Evolutionary conservation across 148 eudicot genomes (phyloP).

Genomic region (Spergularia bocconei): DNA sequence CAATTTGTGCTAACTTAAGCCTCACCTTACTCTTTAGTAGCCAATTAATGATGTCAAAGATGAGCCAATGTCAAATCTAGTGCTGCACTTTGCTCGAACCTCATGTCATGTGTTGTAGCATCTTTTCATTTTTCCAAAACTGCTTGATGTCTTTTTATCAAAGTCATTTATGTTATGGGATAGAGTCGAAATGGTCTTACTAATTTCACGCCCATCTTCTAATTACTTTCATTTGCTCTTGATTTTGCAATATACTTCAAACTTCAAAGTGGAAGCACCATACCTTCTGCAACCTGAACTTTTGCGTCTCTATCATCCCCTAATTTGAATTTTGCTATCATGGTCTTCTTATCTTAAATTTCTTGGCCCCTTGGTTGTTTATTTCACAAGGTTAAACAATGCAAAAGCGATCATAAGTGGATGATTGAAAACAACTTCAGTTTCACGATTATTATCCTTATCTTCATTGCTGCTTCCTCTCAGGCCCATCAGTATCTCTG

Average conservation of each 20-base stretch:
- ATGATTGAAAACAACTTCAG: conserved; percentile 24
- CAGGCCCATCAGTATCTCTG: conserved; percentile 12
- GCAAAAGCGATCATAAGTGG: conserved; percentile 16
- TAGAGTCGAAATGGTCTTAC: conserved; percentile 4
- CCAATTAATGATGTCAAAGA: not conserved
- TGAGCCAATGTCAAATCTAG: not conserved
- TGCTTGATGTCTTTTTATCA: conserved; percentile 13
- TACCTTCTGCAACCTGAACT: conserved; percentile 8
- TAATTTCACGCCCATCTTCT: not conserved
- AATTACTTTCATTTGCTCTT: conserved; percentile 1
- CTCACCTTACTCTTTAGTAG: no score
- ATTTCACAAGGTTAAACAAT: conserved; percentile 15
- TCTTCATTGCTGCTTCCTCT: no score
- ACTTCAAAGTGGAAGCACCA: conserved; percentile 8
- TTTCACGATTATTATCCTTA: conserved; percentile 8
- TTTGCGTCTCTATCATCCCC: conserved; percentile 3
- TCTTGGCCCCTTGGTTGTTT: conserved; percentile 17
- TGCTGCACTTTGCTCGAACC: not conserved
- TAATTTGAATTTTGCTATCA: conserved; percentile 5
- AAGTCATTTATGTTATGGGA: conserved; percentile 11
- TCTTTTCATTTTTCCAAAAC: not conserved
- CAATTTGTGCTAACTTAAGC: no score
- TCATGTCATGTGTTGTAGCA: not conserved
- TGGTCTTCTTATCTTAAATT: conserved; percentile 15
- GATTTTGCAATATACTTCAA: conserved; percentile 9